Conservation (phyloP, 495 filamentous ascomycete species). For the Durotheca rogersii region DNA sequence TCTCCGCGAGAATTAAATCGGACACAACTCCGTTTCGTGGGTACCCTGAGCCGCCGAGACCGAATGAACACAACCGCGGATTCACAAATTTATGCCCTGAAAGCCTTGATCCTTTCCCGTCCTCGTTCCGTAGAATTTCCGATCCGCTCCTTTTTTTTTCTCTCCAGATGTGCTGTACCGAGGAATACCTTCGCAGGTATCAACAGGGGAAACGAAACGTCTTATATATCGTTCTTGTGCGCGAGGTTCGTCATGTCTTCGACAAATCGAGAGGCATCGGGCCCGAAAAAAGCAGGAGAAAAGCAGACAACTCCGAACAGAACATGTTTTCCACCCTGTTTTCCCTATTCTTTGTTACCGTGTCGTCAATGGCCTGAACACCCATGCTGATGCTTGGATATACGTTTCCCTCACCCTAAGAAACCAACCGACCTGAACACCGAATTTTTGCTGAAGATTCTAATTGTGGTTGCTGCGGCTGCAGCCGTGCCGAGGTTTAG, state of each 20-base stretch:
- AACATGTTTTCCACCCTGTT: conserved; percentile 31
- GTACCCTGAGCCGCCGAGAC: not conserved
- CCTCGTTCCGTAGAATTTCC: conserved; percentile 22
- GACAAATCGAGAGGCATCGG: conserved; percentile 25
- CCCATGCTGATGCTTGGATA: conserved; percentile 42
- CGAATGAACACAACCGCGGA: conserved; percentile 15
- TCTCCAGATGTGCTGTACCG: conserved; percentile 12
- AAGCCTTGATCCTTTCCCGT: conserved; percentile 24
- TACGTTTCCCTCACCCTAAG: conserved; percentile 29
- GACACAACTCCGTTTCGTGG: conserved; percentile 1
- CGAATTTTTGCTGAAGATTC: conserved; percentile 23
- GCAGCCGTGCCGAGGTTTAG: not conserved
- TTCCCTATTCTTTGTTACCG: conserved; percentile 33
- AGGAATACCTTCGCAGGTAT: conserved; percentile 29
- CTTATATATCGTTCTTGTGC: conserved; percentile 31
- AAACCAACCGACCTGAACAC: conserved; percentile 39
- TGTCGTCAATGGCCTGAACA: conserved; percentile 41
- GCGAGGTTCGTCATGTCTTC: conserved; percentile 7
- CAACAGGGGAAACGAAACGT: conserved; percentile 15
- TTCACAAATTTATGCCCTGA: conserved; percentile 28
- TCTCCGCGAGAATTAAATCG: not conserved
- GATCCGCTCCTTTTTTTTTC: conserved; percentile 19
- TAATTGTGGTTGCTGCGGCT: conserved; percentile 6
- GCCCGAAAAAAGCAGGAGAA: conserved; percentile 12
- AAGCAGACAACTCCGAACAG: conserved; percentile 33